phyloP scores from a whole-genome alignment of 139 green algal species.

The Bryopsis sp. region DNA sequence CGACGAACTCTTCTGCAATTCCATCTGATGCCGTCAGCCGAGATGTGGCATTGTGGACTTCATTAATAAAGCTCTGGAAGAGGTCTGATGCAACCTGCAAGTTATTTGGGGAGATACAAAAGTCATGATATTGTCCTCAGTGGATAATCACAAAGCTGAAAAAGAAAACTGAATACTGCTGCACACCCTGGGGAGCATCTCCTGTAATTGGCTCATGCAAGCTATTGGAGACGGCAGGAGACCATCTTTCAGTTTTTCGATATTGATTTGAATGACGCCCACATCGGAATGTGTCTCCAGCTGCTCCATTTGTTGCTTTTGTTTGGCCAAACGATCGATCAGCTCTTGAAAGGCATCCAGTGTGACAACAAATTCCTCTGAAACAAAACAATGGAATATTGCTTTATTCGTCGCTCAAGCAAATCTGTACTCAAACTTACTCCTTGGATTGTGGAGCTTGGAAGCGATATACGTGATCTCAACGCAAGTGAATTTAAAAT shows the following conservation, averaged over 20 bases:
- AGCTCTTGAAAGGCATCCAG: constrained; percentile 45
- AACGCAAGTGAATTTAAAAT: no score
- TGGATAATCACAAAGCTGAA: not conserved
- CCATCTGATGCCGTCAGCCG: constrained; percentile 30
- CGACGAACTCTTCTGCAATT: constrained; percentile 66
- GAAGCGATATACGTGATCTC: not conserved
- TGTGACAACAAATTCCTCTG: constrained; percentile 23
- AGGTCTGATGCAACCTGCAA: constrained; percentile 26
- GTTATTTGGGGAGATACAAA: not conserved
- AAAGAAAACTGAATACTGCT: not conserved
- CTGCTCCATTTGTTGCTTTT: constrained; percentile 41
- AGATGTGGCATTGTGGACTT: constrained; percentile 43
- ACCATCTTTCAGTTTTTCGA: constrained; percentile 37
- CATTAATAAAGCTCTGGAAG: constrained; percentile 52
- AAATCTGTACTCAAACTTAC: not conserved
- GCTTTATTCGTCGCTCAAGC: not conserved
- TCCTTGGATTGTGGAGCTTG: no score
- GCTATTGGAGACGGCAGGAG: constrained; percentile 51
- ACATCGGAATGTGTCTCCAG: constrained; percentile 31
- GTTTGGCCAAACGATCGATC: constrained; percentile 40
- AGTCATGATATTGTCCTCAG: not conserved
- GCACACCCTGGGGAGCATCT: constrained; percentile 35
- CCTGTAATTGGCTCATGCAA: constrained; percentile 44
- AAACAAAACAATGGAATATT: not conserved
- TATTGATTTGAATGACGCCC: constrained; percentile 29